Conservation (phyloP, 1,284 basidiomycete species). For the Mycocalia duriaeana region DNA sequence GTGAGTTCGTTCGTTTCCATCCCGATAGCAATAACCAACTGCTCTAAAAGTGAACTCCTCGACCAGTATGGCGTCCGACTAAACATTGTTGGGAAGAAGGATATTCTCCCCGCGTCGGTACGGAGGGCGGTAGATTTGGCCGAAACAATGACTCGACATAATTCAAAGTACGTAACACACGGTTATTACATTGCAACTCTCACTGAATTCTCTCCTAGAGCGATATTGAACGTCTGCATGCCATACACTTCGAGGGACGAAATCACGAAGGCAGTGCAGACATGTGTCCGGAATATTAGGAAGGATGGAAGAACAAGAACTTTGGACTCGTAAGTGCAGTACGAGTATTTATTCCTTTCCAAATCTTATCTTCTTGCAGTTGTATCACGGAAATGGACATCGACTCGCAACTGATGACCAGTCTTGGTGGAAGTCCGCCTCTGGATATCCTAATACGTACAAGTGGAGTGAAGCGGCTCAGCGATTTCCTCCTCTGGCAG, state of each 20-base stretch:
- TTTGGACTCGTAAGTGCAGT: slow-evolving; percentile 16
- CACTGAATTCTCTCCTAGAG: slow-evolving; percentile 40
- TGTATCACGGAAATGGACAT: slow-evolving; percentile 65
- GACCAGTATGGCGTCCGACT: slow-evolving; percentile 82
- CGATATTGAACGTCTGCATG: slow-evolving; percentile 92
- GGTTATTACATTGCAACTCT: neutral
- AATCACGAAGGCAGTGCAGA: slow-evolving; percentile 75
- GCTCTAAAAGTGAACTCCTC: slow-evolving; percentile 58
- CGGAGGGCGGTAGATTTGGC: slow-evolving; percentile 69
- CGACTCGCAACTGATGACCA: slow-evolving; percentile 62
- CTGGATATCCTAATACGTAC: slow-evolving; percentile 91
- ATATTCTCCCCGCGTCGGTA: slow-evolving; percentile 77
- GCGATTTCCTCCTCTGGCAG: slow-evolving; percentile 96
- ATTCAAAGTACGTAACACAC: slow-evolving; percentile 57
- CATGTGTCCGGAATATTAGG: slow-evolving; percentile 47
- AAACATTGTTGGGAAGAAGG: slow-evolving; percentile 75
- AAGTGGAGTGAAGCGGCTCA: slow-evolving; percentile 85
- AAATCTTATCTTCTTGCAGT: slow-evolving; percentile 15
- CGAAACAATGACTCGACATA: slow-evolving; percentile 75
- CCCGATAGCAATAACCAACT: neutral
- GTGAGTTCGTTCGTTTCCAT: slow-evolving; percentile 40
- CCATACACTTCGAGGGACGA: slow-evolving; percentile 93
- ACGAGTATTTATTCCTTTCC: neutral
- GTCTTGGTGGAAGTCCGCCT: slow-evolving; percentile 66
- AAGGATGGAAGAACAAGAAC: slow-evolving; percentile 31